Percentiles rank a stretch among this genome's conserved stretches.
phyloP scores from a whole-genome alignment of 352 stramenopile genomes.

The Globisporangium nagaii region DNA sequence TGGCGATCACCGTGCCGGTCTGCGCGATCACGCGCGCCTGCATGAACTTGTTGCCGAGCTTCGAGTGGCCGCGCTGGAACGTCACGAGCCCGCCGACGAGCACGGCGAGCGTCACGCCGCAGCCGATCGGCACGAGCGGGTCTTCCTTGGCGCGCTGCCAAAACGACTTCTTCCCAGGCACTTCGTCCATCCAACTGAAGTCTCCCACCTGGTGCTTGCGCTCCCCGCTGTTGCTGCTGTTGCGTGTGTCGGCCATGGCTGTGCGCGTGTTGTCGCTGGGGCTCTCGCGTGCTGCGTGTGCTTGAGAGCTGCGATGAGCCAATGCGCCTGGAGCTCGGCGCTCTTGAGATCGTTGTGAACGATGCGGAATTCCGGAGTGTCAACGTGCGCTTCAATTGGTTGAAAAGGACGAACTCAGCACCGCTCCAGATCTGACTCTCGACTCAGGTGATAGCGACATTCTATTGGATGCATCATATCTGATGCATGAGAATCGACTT shows the following conservation, averaged over 20 bases:
- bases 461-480: too few species aligned
- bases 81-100: conserved; percentile 63
- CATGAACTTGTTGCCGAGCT: conserved; percentile 82
- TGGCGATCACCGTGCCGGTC: conserved; percentile 58
- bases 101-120: conserved; percentile 51
- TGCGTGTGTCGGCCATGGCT: background rate
- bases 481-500: too few species aligned
- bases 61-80: conserved; percentile 67
- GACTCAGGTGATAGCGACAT: too few species aligned
- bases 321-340: too few species aligned
- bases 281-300: too few species aligned
- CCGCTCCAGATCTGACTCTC: too few species aligned
- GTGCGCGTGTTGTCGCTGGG: too few species aligned
- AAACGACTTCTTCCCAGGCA: conserved; percentile 58
- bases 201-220: conserved; percentile 33
- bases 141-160: conserved; percentile 65
- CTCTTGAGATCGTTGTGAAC: too few species aligned
- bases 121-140: conserved; percentile 71
- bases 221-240: background rate
- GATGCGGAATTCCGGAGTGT: too few species aligned
- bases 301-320: too few species aligned
- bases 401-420: too few species aligned
- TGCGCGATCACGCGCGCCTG: conserved; percentile 71
- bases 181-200: conserved; percentile 63
- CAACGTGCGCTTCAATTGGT: too few species aligned